Conservation (phyloP, 148 eudicot species). For the Nyssa sinensis region DNA sequence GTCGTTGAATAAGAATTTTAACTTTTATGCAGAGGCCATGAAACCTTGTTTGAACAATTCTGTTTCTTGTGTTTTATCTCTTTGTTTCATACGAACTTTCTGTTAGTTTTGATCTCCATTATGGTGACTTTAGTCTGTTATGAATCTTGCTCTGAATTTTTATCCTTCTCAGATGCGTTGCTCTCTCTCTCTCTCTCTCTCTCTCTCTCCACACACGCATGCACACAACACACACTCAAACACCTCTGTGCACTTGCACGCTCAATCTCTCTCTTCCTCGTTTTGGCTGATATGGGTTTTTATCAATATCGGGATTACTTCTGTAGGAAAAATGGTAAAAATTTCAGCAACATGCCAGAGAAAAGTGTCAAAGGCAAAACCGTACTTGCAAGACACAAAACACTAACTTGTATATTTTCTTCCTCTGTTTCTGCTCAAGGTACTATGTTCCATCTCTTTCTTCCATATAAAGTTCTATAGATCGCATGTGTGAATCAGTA, state of each 20-base stretch:
- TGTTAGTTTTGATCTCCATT: too few species aligned
- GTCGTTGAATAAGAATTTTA: too few species aligned
- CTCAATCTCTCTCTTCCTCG: not conserved
- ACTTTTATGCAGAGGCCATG: too few species aligned
- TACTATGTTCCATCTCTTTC: conserved; percentile 23
- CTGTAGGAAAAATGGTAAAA: conserved; percentile 5
- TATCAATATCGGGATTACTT: not conserved
- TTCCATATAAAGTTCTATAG: not conserved
- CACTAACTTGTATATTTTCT: conserved; percentile 10
- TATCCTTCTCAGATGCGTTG: not conserved
- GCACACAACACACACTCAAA: not conserved
- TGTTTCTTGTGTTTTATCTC: too few species aligned
- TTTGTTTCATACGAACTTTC: too few species aligned
- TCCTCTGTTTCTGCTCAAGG: conserved; percentile 46
- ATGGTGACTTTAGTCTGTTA: not conserved
- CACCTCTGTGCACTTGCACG: not conserved
- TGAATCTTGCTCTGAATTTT: not conserved
- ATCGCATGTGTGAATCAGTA: not conserved
- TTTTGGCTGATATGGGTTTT: not conserved
- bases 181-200: not conserved
- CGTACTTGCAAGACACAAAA: not conserved
- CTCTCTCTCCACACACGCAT: too few species aligned
- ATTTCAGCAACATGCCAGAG: not conserved
- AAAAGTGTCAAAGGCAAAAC: conserved; percentile 10
- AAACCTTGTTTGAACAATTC: too few species aligned